Evolutionary conservation across 2,329 filamentous ascomycete species (phyloP), one percentile per base, ranked within the genome.

Genomic region (Ceratocystiopsis brevicomis): DNA sequence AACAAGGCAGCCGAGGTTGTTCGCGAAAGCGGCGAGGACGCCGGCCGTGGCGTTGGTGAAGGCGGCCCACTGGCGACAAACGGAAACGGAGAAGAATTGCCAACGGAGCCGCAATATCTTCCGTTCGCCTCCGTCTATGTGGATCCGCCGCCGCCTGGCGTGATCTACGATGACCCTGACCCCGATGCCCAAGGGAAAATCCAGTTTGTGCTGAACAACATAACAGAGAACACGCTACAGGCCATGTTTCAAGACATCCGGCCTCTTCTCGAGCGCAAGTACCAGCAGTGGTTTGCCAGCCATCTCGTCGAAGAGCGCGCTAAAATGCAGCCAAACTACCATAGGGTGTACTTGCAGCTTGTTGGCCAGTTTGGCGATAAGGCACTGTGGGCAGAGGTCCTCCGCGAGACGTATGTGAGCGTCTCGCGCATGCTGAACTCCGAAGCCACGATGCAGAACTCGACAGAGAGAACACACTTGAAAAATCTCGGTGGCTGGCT

Each of bases 311-410:
- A 95, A 55, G 84, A 95, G 57, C 84, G 92, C 39, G 92, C 88
- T 32, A 96, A 95, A 61, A 79, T 94, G 67, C 88, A 98, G 57
- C 87, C 88, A 6, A 98, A 98, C 59, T 96, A 92, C 55, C 90
- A 98, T 53, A 73, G 81, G 47, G 74, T 98, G 18, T 98, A 98
- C 57, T 71, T 96, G 41, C 83, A 94, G 53, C 72, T 98, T 42
- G 72, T 98, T 47, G 80, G 80, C 44, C 73, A 86, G 33, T 84
- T 96, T 52, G 74, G 83, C 51, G 77, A 90, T 56, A 81, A 74
- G 54, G 62, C 70, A 11, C 66, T 98, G 1, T 94, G 85, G 81
- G 69, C 76, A 3, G 86, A 96, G 57, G 80, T 96, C n/a, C 65
- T 96, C 32, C 73, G 88, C 40, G 87, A 96, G 62, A 96, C 90